Conservation (phyloP, 2,329 filamentous ascomycete genomes). For the Cladophialophora chaetospira region DNA sequence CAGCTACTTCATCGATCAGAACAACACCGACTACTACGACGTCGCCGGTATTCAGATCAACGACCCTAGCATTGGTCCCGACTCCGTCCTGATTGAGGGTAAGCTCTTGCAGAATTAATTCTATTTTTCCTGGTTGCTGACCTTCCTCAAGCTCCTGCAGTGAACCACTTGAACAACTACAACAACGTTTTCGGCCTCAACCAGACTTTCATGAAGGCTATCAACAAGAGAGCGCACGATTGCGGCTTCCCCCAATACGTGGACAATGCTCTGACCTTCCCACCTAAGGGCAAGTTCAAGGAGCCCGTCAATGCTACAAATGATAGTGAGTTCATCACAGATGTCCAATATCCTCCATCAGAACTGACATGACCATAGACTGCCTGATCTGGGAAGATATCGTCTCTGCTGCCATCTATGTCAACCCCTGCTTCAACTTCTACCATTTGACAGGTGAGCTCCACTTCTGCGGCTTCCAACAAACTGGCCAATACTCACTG, state of each 20-base stretch:
- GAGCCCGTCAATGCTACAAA: conserved; percentile 35
- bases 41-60: conserved; percentile 55
- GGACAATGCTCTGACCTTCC: conserved; percentile 63
- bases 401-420: conserved; percentile 52
- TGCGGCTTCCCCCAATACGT: conserved; percentile 53
- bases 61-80: conserved; percentile 49
- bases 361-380: conserved; percentile 35
- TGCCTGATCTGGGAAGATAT: conserved; percentile 64
- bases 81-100: conserved; percentile 37
- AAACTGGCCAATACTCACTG: background rate
- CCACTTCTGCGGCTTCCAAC: background rate
- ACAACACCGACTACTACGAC: conserved; percentile 54
- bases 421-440: conserved; percentile 78
- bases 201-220: conserved; percentile 34
- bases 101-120: background rate
- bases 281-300: conserved; percentile 44
- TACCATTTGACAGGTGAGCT: conserved; percentile 56
- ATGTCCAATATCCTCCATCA: background rate
- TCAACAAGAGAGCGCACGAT: conserved; percentile 44
- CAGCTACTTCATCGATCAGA: conserved; percentile 53
- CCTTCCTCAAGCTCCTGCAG: conserved; percentile 36
- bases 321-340: background rate
- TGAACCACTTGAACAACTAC: conserved; percentile 45
- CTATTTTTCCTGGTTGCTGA: background rate
- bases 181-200: conserved; percentile 30